Evolutionary conservation across 2,329 filamentous ascomycete genomes (phyloP).

Genomic region (Celoporthe dispersa): DNA sequence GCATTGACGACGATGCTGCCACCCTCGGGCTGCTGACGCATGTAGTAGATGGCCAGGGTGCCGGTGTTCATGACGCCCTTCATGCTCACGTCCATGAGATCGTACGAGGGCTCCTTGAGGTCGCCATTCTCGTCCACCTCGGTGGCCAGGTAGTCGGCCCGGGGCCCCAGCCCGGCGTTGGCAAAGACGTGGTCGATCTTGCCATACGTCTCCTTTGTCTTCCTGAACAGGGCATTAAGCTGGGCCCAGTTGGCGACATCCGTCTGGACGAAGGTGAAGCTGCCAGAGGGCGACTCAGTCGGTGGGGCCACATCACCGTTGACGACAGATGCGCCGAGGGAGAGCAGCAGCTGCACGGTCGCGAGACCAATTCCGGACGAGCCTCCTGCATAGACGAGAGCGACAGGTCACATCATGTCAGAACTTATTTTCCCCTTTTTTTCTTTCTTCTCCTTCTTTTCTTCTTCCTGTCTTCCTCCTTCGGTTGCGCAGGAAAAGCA

Average conservation of each 20-base stretch:
- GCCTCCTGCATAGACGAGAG: conserved; percentile 45
- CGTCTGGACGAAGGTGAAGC: conserved; percentile 48
- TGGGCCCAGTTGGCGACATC: conserved; percentile 56
- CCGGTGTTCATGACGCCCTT: conserved; percentile 54
- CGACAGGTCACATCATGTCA: background rate
- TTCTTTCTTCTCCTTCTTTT: too few relatives aligned
- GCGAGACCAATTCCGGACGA: conserved; percentile 65
- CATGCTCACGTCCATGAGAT: conserved; percentile 54
- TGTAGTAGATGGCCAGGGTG: conserved; percentile 52
- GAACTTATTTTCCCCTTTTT: background rate
- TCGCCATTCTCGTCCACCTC: conserved; percentile 55
- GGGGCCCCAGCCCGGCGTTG: conserved; percentile 59
- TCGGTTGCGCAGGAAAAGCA: too few relatives aligned
- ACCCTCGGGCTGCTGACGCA: conserved; percentile 51
- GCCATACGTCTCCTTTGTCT: conserved; percentile 64
- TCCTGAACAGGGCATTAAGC: conserved; percentile 55
- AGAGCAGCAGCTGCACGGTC: conserved; percentile 55
- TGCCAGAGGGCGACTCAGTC: conserved; percentile 32
- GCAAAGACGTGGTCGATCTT: conserved; percentile 79
- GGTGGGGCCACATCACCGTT: conserved; percentile 56
- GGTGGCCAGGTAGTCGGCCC: conserved; percentile 50
- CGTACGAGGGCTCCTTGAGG: conserved; percentile 47
- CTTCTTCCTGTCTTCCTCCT: too few relatives aligned
- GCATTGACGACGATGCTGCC: conserved; percentile 59
- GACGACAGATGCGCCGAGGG: conserved; percentile 58